phyloP scores from a whole-genome alignment of 1,139 yeast species.

The Magnusiomyces clavatus region DNA sequence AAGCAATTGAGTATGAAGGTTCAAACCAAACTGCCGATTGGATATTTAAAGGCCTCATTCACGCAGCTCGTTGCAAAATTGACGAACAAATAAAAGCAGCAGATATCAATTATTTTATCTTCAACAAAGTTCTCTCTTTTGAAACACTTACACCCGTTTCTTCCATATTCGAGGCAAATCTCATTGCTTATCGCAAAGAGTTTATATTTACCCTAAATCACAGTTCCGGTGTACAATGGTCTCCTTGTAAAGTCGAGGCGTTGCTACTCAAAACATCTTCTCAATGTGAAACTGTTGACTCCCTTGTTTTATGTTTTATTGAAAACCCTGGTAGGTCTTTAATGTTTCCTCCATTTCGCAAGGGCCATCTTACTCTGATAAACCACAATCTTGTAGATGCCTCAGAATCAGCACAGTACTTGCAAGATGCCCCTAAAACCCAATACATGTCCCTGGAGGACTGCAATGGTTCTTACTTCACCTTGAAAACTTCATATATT shows the following conservation, averaged over 20 bases:
- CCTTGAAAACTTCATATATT: constrained; percentile 1
- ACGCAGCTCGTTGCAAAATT: constrained; percentile 18
- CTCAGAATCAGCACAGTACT: too few species aligned
- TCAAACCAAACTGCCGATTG: constrained; percentile 10
- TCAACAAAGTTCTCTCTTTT: constrained; percentile 28
- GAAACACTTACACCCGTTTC: constrained; percentile 24
- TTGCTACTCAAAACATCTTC: constrained; percentile 26
- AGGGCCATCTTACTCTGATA: constrained; percentile 23
- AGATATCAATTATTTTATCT: constrained; percentile 24
- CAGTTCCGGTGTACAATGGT: constrained; percentile 15
- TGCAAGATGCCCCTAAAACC: too few species aligned
- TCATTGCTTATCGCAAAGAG: constrained; percentile 28
- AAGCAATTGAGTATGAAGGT: constrained; percentile 11
- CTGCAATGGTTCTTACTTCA: constrained; percentile 8
- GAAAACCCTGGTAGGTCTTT: constrained; percentile 32
- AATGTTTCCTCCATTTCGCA: constrained; percentile 31
- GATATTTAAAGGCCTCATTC: constrained; percentile 19
- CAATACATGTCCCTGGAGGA: constrained; percentile 3
- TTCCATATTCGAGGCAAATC: constrained; percentile 26
- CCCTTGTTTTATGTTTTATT: constrained; percentile 31
- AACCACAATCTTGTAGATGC: too few species aligned
- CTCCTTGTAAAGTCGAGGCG: constrained; percentile 17
- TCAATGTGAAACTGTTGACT: constrained; percentile 19
- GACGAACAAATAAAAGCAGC: constrained; percentile 19
- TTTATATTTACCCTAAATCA: constrained; percentile 31